phyloP scores from a whole-genome alignment of 371 early-diverging fungal genomes.

The Funneliformis caledonium region DNA sequence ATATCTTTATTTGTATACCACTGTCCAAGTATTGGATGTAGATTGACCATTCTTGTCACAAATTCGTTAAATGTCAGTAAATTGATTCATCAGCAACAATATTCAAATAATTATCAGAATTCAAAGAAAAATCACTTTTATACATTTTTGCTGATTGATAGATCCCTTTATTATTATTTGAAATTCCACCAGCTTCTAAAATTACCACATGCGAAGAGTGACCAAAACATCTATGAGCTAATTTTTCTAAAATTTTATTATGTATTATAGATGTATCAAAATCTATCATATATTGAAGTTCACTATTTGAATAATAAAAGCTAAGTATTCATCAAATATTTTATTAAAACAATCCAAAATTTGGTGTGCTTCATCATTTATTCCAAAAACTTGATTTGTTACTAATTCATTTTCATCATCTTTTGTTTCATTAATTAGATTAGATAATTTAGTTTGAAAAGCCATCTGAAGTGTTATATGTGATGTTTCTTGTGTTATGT shows the following conservation, averaged over 20 bases:
- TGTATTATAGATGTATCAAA: not conserved
- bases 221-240: not conserved
- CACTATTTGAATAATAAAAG: not conserved
- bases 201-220: not conserved
- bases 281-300: not conserved
- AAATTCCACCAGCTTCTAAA: not conserved
- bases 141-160: slow-evolving; percentile 8
- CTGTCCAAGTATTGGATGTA: not conserved
- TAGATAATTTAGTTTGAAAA: too few relatives aligned
- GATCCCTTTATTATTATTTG: not conserved
- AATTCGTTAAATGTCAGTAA: not conserved
- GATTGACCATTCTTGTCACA: not conserved
- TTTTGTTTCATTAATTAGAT: too few relatives aligned
- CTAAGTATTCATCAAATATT: not conserved
- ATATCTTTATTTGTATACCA: slow-evolving; percentile 24
- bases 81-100: not conserved
- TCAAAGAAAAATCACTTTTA: not conserved
- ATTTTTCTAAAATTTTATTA: not conserved
- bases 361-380: too few relatives aligned
- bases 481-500: too few relatives aligned
- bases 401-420: too few relatives aligned
- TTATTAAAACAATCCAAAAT: not conserved
- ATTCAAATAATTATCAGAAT: not conserved
- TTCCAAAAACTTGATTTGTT: too few relatives aligned
- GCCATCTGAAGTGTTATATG: too few relatives aligned